Base-by-base conservation (phyloP, 306 rosid species). In the Senna siamea region DNA sequence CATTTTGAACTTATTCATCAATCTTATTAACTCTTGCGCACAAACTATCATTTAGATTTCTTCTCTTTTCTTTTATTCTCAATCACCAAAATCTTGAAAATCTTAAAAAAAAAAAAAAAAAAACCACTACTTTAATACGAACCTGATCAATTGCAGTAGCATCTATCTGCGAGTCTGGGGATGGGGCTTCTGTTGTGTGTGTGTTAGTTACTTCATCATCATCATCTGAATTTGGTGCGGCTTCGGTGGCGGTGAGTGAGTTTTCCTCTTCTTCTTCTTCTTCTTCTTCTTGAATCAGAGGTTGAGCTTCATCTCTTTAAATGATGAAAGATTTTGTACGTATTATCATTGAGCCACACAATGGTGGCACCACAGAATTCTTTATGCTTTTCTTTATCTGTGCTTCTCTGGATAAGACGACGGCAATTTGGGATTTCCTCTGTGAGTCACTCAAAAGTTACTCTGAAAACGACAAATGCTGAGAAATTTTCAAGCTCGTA, bases 401-500 rank as follows among this genome's bases (percentile, higher is more conserved):
- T 62, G 1, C 2, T 19, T 17, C 38, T 53, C 9, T 54, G 65
- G 65, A 70, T 70, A 70, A 70, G 65, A 14, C 53, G 35, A 37
- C 22, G 2, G 7, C 23, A 70, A 18, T 7, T 63, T 18, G 14
- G 17, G 19, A 47, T 1, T 5, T 8, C n/a, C 18, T 10, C 13
- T 52, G 34, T 20, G 50, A 69, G 32, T 32, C 37, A 28, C 40
- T 38, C 26, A 17, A 40, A 54, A 37, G 26, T 54, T 28, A 0
- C 10, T 40, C 10, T 20, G n/a, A 0, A 54, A 20, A 68, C 73
- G 59, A 48, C 59, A 70, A 17, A 26, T 7, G 10, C 13, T 1
- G 40, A 44, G 58, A 28, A 47, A 47, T 23, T 7, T 66, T 8
- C 26, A 66, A 46, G 30, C 11, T 2, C 6, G 59, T 30, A 15